Evolutionary conservation across 768 basidiomycete species (phyloP).

Genomic region (Gautieria morchelliformis): DNA sequence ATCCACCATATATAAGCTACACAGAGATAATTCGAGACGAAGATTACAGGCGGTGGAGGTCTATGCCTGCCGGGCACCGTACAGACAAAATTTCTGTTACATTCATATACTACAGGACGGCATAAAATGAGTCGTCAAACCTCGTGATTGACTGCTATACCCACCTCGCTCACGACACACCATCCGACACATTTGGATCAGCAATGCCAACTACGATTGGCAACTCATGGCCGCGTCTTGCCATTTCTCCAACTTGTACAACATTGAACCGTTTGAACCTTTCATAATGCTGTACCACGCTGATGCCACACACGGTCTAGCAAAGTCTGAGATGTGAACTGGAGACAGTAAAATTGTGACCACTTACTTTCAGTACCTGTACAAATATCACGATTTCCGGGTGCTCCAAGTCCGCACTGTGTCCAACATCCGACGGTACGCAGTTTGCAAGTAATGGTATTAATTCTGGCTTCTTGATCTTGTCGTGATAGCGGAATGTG

Average conservation of each 20-base stretch:
- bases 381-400: constrained; percentile 70
- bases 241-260: constrained; percentile 52
- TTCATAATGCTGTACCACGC: constrained; percentile 67
- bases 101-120: background rate
- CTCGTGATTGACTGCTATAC: background rate
- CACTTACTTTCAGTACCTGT: constrained; percentile 71
- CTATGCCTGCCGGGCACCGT: too few species aligned
- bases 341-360: background rate
- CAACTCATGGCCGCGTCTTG: background rate
- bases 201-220: background rate
- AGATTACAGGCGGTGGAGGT: too few species aligned
- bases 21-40: too few species aligned
- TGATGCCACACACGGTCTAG: constrained; percentile 51
- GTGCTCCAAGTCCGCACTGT: constrained; percentile 56
- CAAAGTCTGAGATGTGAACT: background rate
- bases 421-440: constrained; percentile 45
- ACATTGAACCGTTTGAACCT: constrained; percentile 69
- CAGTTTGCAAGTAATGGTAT: constrained; percentile 63
- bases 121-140: background rate
- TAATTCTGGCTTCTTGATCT: constrained; percentile 45
- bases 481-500: constrained; percentile 68
- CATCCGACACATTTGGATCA: background rate
- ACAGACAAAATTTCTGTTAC: background rate
- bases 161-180: background rate
- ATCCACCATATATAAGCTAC: too few species aligned